Evolutionary conservation across 208 protist species (phyloP).

Genomic region (Plasmodiophora brassicae): DNA sequence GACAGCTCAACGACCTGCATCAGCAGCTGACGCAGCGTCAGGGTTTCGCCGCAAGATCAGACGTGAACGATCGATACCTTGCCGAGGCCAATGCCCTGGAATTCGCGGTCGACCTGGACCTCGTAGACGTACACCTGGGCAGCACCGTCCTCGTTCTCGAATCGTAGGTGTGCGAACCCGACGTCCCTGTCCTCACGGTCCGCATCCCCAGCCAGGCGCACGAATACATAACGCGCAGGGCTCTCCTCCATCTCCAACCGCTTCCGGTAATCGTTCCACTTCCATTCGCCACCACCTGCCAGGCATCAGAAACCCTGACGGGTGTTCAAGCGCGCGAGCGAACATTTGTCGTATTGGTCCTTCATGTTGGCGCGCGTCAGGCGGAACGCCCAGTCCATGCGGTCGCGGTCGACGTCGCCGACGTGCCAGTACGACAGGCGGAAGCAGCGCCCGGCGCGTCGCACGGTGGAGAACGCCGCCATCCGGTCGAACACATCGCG

Average conservation of each 20-base stretch:
- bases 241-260: not conserved
- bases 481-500: not conserved
- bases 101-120: not conserved
- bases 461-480: not conserved
- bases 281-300: slow-evolving; percentile 2
- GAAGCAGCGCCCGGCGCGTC: not conserved
- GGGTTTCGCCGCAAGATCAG: not conserved
- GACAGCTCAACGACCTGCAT: slow-evolving; percentile 15
- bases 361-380: not conserved
- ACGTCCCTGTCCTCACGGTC: not conserved
- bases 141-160: not conserved
- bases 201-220: not conserved
- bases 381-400: not conserved
- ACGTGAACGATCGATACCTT: not conserved
- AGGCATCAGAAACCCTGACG: not conserved
- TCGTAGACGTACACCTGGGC: not conserved
- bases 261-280: slow-evolving; percentile 16
- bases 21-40: not conserved
- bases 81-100: not conserved
- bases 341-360: slow-evolving; percentile 16
- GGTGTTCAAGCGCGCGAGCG: not conserved
- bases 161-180: not conserved
- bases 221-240: not conserved
- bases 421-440: not conserved
- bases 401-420: not conserved